These are phyloP conservation scores for Tetradesmus obliquus DNA, from an alignment of 139 green algal species.

Conservation along the genomic window DNA sequence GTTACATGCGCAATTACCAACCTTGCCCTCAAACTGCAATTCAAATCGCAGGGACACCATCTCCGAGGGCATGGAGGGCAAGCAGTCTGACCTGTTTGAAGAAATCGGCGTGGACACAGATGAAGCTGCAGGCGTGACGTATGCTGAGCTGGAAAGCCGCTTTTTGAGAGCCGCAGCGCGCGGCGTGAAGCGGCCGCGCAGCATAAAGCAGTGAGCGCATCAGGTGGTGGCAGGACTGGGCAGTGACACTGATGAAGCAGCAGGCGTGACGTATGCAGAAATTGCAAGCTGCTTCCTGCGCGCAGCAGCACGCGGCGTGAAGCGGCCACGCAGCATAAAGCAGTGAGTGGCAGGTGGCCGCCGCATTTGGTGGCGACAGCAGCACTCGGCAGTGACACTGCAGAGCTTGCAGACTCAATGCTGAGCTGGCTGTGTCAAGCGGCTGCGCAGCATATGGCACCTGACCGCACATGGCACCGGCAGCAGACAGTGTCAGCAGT, in stretches of 20 bases:
- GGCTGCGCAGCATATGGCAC: neutral
- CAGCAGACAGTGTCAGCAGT: neutral
- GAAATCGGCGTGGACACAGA: constrained; percentile 89
- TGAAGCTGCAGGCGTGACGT: constrained; percentile 63
- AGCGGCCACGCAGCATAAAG: neutral
- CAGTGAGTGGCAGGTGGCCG: neutral
- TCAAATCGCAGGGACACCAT: constrained; percentile 57
- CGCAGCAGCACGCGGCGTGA: neutral
- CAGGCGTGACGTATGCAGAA: neutral
- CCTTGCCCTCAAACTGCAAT: no score
- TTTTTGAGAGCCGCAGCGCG: constrained; percentile 39
- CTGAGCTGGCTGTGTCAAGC: no score
- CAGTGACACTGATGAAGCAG: neutral
- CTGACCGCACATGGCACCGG: neutral
- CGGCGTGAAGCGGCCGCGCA: constrained; percentile 21
- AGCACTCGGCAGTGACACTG: no score
- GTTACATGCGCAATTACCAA: no score
- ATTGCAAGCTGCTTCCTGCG: no score
- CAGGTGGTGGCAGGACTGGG: no score
- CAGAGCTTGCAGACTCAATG: no score
- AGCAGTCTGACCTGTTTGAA: constrained; percentile 81
- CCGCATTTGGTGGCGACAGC: no score
- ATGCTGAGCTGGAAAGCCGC: constrained; percentile 49
- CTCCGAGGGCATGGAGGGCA: constrained; percentile 82
- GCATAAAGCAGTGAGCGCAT: neutral